A percentile compares a stretch with the other conserved stretches of the same genome.
These are phyloP conservation scores for Oxytropis ochrocephala DNA, from an alignment of 306 rosid species.

Conservation along the genomic window DNA sequence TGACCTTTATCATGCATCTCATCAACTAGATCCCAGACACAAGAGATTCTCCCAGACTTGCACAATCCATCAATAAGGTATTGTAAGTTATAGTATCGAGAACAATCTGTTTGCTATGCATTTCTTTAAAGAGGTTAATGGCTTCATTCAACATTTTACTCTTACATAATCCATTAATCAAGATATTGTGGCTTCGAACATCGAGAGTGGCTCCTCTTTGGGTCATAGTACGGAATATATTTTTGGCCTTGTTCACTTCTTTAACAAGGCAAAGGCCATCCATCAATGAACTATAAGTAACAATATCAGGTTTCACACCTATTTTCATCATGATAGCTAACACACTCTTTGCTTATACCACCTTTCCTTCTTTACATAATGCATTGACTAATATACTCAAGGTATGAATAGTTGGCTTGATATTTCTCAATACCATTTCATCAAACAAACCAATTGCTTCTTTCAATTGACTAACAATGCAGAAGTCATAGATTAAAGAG, in stretches of 20 bases:
- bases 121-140: background rate
- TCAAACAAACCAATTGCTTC: background rate
- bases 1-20: too few species aligned
- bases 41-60: too few species aligned
- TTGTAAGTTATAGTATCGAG: background rate
- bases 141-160: background rate
- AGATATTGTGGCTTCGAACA: background rate
- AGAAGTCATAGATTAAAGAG: background rate
- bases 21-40: too few species aligned
- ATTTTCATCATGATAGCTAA: background rate
- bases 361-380: conserved; percentile 1
- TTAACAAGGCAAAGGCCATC: too few species aligned
- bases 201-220: background rate
- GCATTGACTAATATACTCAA: background rate
- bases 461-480: background rate
- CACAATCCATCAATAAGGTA: too few species aligned
- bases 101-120: background rate
- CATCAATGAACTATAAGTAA: too few species aligned
- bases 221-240: background rate
- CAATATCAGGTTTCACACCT: background rate
- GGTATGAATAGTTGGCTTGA: background rate
- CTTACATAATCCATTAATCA: background rate
- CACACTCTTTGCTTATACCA: background rate
- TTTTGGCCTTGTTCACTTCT: too few species aligned
- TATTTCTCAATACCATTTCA: background rate